phyloP scores from a whole-genome alignment of 805 yeast genomes.

The Ogataea minuta region DNA sequence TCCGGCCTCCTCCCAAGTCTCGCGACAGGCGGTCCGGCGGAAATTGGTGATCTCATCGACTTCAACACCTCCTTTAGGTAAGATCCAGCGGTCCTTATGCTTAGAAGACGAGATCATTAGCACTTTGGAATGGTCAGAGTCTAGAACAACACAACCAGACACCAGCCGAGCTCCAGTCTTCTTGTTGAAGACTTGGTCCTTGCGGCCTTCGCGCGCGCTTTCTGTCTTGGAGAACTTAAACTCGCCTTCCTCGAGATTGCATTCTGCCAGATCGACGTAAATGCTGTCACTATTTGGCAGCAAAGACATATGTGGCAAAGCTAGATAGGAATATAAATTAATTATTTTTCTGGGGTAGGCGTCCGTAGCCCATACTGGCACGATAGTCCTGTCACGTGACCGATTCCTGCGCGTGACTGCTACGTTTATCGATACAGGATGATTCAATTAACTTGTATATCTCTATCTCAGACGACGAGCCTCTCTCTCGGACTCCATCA shows the following conservation, averaged over 20 bases:
- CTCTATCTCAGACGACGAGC: slow-evolving; percentile 88
- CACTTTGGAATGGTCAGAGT: slow-evolving; percentile 54
- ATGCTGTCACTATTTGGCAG: slow-evolving; percentile 15
- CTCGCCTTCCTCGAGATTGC: slow-evolving; percentile 16
- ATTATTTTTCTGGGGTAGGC: neutral
- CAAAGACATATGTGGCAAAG: slow-evolving; percentile 4
- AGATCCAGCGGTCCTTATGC: slow-evolving; percentile 70
- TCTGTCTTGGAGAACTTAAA: slow-evolving; percentile 30
- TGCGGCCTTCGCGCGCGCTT: slow-evolving; percentile 54
- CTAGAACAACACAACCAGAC: slow-evolving; percentile 86
- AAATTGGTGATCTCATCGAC: slow-evolving; percentile 60
- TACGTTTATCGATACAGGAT: slow-evolving; percentile 6
- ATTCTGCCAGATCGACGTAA: slow-evolving; percentile 16
- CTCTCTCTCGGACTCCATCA: slow-evolving; percentile 99
- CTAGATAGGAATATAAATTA: neutral
- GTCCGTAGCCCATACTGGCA: neutral
- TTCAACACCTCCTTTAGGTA: slow-evolving; percentile 97
- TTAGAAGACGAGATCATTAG: slow-evolving; percentile 77
- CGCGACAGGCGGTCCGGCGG: slow-evolving; percentile 65
- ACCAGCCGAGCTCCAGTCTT: slow-evolving; percentile 78
- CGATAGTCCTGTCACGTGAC: slow-evolving; percentile 13
- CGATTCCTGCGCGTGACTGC: slow-evolving; percentile 6
- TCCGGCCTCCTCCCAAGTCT: slow-evolving; percentile 99
- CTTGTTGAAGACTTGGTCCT: slow-evolving; percentile 56
- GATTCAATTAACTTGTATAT: slow-evolving; percentile 12